Base-by-base conservation (phyloP, 176 grass and related monocot genomes). In the Cymbopogon citratus region DNA sequence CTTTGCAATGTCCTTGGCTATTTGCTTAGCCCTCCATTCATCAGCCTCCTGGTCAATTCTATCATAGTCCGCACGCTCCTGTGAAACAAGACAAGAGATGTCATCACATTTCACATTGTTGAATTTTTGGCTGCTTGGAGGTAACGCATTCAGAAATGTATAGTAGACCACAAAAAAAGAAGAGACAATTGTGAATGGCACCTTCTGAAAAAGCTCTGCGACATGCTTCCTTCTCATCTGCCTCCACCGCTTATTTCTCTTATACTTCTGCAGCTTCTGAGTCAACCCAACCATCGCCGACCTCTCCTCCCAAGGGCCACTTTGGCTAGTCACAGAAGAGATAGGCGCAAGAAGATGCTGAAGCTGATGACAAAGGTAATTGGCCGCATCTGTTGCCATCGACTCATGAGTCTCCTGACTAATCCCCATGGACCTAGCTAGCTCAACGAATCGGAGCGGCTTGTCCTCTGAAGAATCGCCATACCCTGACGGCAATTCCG, bases 11-110 rank as follows among this genome's bases (percentile, higher is more conserved):
- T 93, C 92, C 83, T 95, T 95, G 34, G 90, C 91, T 74, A 95
- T 95, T 84, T 95, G 87, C 75, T 88, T 92, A 77, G 87, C 83
- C 70, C 90, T 91, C 92, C 96, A 99, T 80, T 99, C 92, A 91
- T 99, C 96, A 52, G 92, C 91, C 49, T 92, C 92, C 73, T 88
- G 84, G 73, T 95, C 91, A 68, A 90, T 62, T 77, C 85, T 93
- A 7, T 93, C 89, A 79, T 87, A 86, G 78, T 93, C 86, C 60
- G 83, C 96, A 85, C 0, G 57, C 35, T 91, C 91, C 92, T 99
- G 68, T 78, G 51, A 76, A 90, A 84, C 35, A 70, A 73, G 73
- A 48, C 25, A 73, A 67, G 5, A 6, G 24, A 76, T 28, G 18
- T 0, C 38, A 82, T 2, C 46, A 82, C 16, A 54, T 21, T 54